Evolutionary conservation across 2,329 filamentous ascomycete genomes (phyloP), one percentile per base, ranked within the genome.

Genomic region (Hypoxylon sp.): DNA sequence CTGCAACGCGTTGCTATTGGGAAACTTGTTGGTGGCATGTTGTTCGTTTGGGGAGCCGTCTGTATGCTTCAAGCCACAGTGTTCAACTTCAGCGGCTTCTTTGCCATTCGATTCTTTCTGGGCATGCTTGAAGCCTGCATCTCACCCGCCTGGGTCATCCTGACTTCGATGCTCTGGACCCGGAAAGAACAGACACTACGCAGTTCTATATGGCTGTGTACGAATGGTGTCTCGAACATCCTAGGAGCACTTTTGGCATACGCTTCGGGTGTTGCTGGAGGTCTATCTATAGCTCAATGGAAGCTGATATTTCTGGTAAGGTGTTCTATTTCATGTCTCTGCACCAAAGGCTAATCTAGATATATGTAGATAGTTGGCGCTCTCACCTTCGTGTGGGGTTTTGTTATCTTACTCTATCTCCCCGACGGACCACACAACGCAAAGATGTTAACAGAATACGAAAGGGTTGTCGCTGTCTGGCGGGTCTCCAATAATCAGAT

Each of bases 1-100:
- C 75, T 84, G 22, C 82, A 83, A 66, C 79, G 80, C 11, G 74
- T 81, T 33, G 81, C 82, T 5, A 78, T 84, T 10, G 82, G 78
- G 22, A 81, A 80, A 46, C 75, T 83, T 22, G 79, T 83, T 59
- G 81, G 80, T 3, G 62, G 71, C 2, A 82, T 83, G 77, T 87
- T 85, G 56, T 81, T 86, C 52, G 79, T 85, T 35, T 81, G 80
- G 74, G 76, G 77, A 31, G 59, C 67, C 5, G 55, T 76, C 29
- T 73, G 74, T 44, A 76, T 75, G 67, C 67, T 75, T 0, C 74
- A 76, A 58, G 74, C 74, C 3, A 63, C 72, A 0, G 73, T 74
- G 13, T 68, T 70, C 60, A 73, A 69, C 60, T 77, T 75, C 54
- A 35, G 67, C 5, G 74, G 75, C 19, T 74, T 77, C 42, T 74